Evolutionary conservation across 129 eudicot species (phyloP).

Genomic region (Artemisia annua): DNA sequence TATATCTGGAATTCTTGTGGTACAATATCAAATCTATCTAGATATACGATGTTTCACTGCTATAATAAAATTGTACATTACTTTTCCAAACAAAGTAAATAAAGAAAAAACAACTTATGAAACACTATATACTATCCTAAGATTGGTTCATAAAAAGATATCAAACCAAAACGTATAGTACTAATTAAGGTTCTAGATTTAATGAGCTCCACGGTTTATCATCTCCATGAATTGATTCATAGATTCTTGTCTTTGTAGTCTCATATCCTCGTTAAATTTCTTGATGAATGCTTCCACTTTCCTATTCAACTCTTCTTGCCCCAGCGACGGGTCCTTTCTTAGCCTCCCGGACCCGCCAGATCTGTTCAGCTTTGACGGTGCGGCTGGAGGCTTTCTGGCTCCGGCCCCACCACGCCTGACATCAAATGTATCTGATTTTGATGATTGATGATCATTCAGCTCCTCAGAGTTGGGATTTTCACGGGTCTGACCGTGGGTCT

Average conservation of each 20-base stretch:
- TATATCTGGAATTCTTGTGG: background rate
- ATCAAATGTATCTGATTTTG: slow-evolving; percentile 45
- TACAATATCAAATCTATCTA: background rate
- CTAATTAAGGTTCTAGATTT: background rate
- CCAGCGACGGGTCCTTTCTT: slow-evolving; percentile 54
- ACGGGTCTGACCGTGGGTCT: slow-evolving; percentile 27
- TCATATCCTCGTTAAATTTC: slow-evolving; percentile 71
- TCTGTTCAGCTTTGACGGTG: slow-evolving; percentile 31
- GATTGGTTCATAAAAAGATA: background rate
- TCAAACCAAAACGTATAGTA: background rate
- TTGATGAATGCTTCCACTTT: slow-evolving; percentile 74
- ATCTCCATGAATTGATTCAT: slow-evolving; percentile 56
- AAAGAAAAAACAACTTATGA: background rate
- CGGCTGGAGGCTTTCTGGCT: slow-evolving; percentile 13
- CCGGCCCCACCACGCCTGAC: slow-evolving; percentile 20
- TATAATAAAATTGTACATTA: slow-evolving; percentile 13
- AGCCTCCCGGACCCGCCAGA: slow-evolving; percentile 45
- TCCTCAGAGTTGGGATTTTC: slow-evolving; percentile 9
- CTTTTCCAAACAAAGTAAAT: background rate
- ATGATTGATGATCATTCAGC: background rate
- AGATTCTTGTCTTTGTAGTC: slow-evolving; percentile 71
- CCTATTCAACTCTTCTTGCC: slow-evolving; percentile 76
- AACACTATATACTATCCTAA: slow-evolving; percentile 17
- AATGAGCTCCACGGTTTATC: slow-evolving; percentile 57
- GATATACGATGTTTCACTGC: slow-evolving; percentile 7